Base-by-base conservation (phyloP, 2,329 filamentous ascomycete species). In the Chrysosporium keratinophilum region DNA sequence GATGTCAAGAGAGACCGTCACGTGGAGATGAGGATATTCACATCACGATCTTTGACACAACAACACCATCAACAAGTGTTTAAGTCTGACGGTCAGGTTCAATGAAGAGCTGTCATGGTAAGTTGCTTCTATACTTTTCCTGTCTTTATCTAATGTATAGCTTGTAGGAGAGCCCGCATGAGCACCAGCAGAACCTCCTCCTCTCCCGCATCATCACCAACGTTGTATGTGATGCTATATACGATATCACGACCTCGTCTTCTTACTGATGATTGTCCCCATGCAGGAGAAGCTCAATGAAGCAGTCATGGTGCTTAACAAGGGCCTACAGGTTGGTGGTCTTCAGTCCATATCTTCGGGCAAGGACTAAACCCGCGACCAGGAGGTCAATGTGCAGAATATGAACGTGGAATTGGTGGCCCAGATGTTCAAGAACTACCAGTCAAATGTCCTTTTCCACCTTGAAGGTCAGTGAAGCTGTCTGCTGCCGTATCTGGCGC, bases 391-490 rank as follows among this genome's bases (percentile, higher is more conserved):
- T 66, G 84, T 96, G 54, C 87, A 95, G 65, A 98, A 97, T 69
- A 96, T 97, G 89, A 95, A 98, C 66, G 88, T 96, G 35, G 93
- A 97, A 73, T 79, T 97, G 2, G 93, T 97, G 4, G 90, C 91
- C 0, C 91, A 97, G 67, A 98, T 98, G 93, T 98, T 97, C 77
- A 96, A 97, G 75, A 98, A 97, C 72, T 98, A 98, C 69, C 90
- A 96, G 69, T 95, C 89, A 10, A 98, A 97, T 63, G 91, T 97
- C 12, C 75, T 97, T 5, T 97, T 98, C 69, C 93, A 98, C 64
- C 78, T 98, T 5, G 93, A 97, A 82, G 93, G 93, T 94, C 76
- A 60, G 68, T 49, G 37, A 41, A 28, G 40, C 12, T 17, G 12
- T 6, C 23, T 23, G 41, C 2, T 23, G 12, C 9, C 33, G 31